Evolutionary conservation across 495 filamentous ascomycete species (phyloP).

Genomic region (Neurospora terricola): DNA sequence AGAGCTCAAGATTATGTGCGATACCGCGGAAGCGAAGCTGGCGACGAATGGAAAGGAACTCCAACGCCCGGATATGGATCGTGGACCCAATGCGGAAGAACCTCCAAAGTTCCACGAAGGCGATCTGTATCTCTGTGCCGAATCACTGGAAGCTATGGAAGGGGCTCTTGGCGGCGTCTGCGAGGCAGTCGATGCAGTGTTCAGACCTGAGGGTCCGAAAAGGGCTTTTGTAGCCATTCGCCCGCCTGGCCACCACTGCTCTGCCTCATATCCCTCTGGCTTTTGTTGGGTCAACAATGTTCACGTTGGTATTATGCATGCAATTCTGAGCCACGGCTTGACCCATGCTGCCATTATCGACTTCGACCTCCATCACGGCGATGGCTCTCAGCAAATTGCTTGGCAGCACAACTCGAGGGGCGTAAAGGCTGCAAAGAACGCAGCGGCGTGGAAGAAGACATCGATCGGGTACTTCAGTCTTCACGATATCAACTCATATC

Average conservation of each 20-base stretch:
- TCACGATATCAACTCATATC: constrained; percentile 96
- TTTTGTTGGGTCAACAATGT: constrained; percentile 99
- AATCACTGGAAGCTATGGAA: constrained; percentile 78
- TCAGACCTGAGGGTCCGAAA: constrained; percentile 47
- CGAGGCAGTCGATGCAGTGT: constrained; percentile 82
- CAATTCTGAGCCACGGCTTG: constrained; percentile 65
- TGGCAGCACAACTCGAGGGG: constrained; percentile 73
- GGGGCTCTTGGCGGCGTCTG: constrained; percentile 83
- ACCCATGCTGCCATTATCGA: constrained; percentile 95
- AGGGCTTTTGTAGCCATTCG: constrained; percentile 75
- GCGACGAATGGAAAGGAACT: constrained; percentile 68
- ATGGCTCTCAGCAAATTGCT: constrained; percentile 86
- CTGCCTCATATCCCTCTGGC: constrained; percentile 73
- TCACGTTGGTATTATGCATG: constrained; percentile 90
- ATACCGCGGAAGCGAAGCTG: constrained; percentile 61
- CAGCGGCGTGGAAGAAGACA: constrained; percentile 61
- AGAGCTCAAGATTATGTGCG: constrained; percentile 77
- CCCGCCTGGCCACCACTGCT: constrained; percentile 92
- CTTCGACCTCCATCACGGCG: constrained; percentile 94
- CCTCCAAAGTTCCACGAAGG: constrained; percentile 59
- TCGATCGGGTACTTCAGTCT: constrained; percentile 91
- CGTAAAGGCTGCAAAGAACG: constrained; percentile 48
- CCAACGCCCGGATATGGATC: constrained; percentile 44
- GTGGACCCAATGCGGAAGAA: constrained; percentile 34
- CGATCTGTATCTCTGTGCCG: constrained; percentile 79